Percentiles rank a stretch among this genome's conserved stretches.
Evolutionary conservation across 352 stramenopile species (phyloP).

Genomic region (Globisporangium mamillatum): DNA sequence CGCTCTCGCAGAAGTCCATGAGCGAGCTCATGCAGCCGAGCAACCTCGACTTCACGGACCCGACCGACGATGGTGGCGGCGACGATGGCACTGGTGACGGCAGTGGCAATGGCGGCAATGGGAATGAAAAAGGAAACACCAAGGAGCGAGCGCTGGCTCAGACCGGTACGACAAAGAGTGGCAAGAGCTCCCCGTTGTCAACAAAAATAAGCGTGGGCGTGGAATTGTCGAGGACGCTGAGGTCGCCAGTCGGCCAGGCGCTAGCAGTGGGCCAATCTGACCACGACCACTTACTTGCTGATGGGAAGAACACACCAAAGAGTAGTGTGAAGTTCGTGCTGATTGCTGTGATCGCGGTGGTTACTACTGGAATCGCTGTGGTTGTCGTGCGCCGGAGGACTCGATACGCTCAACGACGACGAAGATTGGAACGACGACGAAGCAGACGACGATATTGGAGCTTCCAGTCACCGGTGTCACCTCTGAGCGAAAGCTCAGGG

Average conservation of each 20-base stretch:
- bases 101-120: not conserved
- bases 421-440: not conserved
- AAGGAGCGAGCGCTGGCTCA: conserved; percentile 2
- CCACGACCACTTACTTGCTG: not conserved
- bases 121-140: not conserved
- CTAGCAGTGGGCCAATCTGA: too few relatives aligned
- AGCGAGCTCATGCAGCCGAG: conserved; percentile 27
- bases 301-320: not conserved
- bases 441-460: not conserved
- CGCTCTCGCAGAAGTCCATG: conserved; percentile 30
- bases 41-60: conserved; percentile 31
- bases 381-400: not conserved
- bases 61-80: not conserved
- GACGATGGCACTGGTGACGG: not conserved
- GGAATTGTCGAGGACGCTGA: not conserved
- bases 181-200: not conserved
- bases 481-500: not conserved
- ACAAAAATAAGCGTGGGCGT: too few relatives aligned
- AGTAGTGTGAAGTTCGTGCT: not conserved
- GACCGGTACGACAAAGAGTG: not conserved
- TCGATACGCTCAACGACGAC: not conserved
- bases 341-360: not conserved
- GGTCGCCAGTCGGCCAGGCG: too few relatives aligned
- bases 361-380: not conserved
- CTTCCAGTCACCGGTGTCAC: not conserved